Evolutionary conservation across 1,284 basidiomycete genomes (phyloP), one percentile per base, ranked within the genome.

Genomic region (Cryptococcus neoformans): DNA sequence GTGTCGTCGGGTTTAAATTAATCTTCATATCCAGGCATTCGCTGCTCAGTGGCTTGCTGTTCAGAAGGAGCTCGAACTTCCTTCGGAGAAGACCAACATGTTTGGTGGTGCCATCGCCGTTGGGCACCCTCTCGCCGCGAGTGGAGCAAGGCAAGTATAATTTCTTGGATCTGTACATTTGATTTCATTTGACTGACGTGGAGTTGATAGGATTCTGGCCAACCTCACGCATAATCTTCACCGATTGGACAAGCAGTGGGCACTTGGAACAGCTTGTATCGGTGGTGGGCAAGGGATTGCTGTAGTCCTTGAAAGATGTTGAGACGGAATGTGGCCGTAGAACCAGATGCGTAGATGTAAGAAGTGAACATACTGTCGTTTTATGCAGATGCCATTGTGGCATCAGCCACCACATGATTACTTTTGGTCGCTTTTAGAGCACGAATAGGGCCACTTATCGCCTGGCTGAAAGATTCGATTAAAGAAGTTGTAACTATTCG

Each of bases 31-130:
- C 0, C 5, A 68, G 77, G 82, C 82, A 5, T 83, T 83, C 57
- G 82, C 82, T 0, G 80, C 80, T 1, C 82, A 83, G 64, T 82
- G 81, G 79, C 72, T 83, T 28, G 74, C 79, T 3, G 82, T 83
- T 11, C 80, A 81, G 62, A 80, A 77, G 62, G 82, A 82, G 66
- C 77, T 83, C 34, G 80, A 79, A 52, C 72, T 83, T 21, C 81
- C 81, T 11, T 74, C 67, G 49, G 82, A 83, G 12, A 81, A 80
- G 68, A 76, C 79, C n/a, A 83, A 83, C 74, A 65, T 81, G 36
- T 82, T 82, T 56, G 82, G 81, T 47, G 74, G 75, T 9, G 72
- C 73, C 11, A 73, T 78, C 60, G 81, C 82, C 1, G 69, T 83
- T 37, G 82, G 82, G 12, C 82, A 83, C 64, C 82, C 82, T 10